These are phyloP conservation scores for Xylaria multiplex DNA, from an alignment of 2,329 filamentous ascomycete genomes.

Conservation along the genomic window DNA sequence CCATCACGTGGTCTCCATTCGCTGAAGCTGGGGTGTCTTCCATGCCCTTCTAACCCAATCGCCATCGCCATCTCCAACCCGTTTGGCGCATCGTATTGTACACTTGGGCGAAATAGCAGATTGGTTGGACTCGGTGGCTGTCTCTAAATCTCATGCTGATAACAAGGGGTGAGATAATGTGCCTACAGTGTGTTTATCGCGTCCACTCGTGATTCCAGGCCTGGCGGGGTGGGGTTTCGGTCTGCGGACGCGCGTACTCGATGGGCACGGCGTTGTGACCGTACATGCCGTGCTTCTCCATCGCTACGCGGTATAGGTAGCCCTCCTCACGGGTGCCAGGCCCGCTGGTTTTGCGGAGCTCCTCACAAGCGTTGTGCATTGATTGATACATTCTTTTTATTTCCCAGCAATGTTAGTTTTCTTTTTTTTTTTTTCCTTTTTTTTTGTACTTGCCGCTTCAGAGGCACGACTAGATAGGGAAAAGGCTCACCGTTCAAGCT, in stretches of 20 bases:
- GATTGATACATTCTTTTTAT: conserved; percentile 70
- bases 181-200: conserved; percentile 54
- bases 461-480: conserved; percentile 5
- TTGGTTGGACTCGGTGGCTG: too few species aligned
- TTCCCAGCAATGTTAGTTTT: neutral
- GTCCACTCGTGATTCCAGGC: conserved; percentile 98
- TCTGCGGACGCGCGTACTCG: conserved; percentile 88
- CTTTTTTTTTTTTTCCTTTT: too few species aligned
- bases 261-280: conserved; percentile 79
- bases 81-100: conserved; percentile 3
- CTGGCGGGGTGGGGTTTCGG: conserved; percentile 79
- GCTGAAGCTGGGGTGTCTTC: neutral
- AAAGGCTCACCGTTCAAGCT: conserved; percentile 72
- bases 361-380: conserved; percentile 88
- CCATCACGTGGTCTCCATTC: neutral
- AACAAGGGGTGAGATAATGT: too few species aligned
- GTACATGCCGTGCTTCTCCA: conserved; percentile 91
- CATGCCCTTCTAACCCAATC: neutral
- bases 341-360: conserved; percentile 71
- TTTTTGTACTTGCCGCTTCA: too few species aligned
- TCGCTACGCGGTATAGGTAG: conserved; percentile 84
- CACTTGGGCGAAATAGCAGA: conserved; percentile 3
- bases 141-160: neutral
- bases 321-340: conserved; percentile 70
- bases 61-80: neutral